phyloP scores from a whole-genome alignment of 164 flowering plant genomes.

The Stephania cephalantha region DNA sequence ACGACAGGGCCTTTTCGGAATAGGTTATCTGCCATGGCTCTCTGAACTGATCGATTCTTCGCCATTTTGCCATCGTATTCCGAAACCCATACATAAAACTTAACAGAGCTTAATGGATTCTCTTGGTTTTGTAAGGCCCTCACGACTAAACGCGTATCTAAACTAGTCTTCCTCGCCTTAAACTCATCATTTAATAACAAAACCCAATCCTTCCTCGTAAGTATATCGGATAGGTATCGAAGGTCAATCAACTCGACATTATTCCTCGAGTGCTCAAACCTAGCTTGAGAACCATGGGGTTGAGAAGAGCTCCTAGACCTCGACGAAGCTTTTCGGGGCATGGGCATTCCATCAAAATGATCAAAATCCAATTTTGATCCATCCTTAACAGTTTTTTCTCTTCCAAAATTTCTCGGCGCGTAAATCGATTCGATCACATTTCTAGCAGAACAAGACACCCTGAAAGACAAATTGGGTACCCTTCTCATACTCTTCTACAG shows the following conservation, averaged over 20 bases:
- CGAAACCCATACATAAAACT: slow-evolving; percentile 74
- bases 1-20: slow-evolving; percentile 73
- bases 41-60: slow-evolving; percentile 37
- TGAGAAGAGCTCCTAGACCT: slow-evolving; percentile 24
- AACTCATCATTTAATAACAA: slow-evolving; percentile 55
- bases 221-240: slow-evolving; percentile 35
- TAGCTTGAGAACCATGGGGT: not conserved
- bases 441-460: slow-evolving; percentile 31
- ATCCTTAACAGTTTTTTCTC: slow-evolving; percentile 12
- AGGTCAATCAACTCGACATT: slow-evolving; percentile 36
- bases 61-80: slow-evolving; percentile 29
- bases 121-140: slow-evolving; percentile 69
- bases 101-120: slow-evolving; percentile 46
- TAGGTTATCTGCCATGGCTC: slow-evolving; percentile 44
- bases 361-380: slow-evolving; percentile 10
- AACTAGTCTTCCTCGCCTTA: slow-evolving; percentile 26
- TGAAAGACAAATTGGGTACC: slow-evolving; percentile 33
- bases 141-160: slow-evolving; percentile 39
- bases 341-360: slow-evolving; percentile 10
- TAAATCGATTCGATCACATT: slow-evolving; percentile 14
- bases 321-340: slow-evolving; percentile 9
- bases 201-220: slow-evolving; percentile 68
- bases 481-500: slow-evolving; percentile 37
- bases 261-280: slow-evolving; percentile 7
- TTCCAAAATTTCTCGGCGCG: slow-evolving; percentile 6